Conservation (phyloP, 345 rosid genomes). For the Camelina hispida region DNA sequence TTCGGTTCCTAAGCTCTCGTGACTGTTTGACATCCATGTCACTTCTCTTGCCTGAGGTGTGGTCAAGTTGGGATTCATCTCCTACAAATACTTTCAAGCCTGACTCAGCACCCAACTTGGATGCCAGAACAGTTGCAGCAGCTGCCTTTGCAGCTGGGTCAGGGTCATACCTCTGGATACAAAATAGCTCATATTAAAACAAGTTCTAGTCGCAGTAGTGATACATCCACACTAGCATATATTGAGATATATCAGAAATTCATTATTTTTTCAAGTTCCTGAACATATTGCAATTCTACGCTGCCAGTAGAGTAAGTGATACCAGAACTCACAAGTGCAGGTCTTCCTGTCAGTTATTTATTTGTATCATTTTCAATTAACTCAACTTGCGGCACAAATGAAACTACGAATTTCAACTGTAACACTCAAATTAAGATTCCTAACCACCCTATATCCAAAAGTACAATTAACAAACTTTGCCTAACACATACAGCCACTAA, state of each 20-base stretch:
- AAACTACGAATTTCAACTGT: neutral
- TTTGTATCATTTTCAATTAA: neutral
- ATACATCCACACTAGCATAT: neutral
- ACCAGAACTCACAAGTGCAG: neutral
- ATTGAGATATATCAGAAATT: conserved; percentile 10
- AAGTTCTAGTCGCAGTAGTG: neutral
- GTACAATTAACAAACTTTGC: neutral
- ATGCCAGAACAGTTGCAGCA: conserved; percentile 93
- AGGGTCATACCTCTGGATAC: conserved; percentile 84
- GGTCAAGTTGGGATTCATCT: conserved; percentile 58
- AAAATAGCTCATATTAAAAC: conserved; percentile 28
- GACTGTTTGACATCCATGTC: conserved; percentile 61
- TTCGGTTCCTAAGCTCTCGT: conserved; percentile 72
- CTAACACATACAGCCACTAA: conserved; percentile 1
- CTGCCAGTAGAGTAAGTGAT: neutral
- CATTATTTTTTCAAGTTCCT: neutral
- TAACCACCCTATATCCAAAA: neutral
- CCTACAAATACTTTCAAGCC: conserved; percentile 74
- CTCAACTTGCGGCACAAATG: neutral
- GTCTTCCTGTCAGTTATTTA: neutral
- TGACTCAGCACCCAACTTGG: conserved; percentile 91
- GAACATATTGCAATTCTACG: neutral
- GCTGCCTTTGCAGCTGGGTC: conserved; percentile 99
- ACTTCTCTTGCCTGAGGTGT: conserved; percentile 55
- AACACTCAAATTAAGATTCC: neutral